Conservation (phyloP, 306 rosid genomes). For the Acmispon strigosus region DNA sequence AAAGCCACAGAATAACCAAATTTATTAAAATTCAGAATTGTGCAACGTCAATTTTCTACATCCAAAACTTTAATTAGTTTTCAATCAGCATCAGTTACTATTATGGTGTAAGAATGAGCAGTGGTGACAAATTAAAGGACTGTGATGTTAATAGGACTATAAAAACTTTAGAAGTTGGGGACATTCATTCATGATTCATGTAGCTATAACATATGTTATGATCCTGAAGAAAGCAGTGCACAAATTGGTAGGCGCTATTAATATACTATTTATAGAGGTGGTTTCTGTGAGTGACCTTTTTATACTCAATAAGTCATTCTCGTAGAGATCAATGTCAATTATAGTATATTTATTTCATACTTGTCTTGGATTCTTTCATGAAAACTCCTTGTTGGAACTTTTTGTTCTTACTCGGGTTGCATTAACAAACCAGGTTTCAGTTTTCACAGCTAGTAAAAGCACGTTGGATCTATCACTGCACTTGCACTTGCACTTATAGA, state of each 20-base stretch:
- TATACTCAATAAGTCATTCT: conserved; percentile 43
- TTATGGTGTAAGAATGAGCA: conserved; percentile 41
- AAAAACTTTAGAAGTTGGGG: conserved; percentile 1
- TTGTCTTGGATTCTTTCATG: conserved; percentile 42
- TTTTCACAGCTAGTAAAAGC: neutral
- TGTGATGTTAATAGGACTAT: conserved; percentile 64
- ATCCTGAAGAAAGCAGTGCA: neutral
- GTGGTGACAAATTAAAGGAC: conserved; percentile 33
- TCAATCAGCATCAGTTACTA: conserved; percentile 57
- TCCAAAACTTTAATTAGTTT: conserved; percentile 15
- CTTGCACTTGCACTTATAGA: neutral
- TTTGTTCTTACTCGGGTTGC: conserved; percentile 27
- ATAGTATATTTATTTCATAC: conserved; percentile 27
- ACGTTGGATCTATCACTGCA: conserved; percentile 1
- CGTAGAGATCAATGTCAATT: conserved; percentile 47
- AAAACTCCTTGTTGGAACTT: conserved; percentile 34
- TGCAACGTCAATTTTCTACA: conserved; percentile 26
- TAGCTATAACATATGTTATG: neutral
- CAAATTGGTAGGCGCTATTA: conserved; percentile 21
- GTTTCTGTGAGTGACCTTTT: conserved; percentile 26
- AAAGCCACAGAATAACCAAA: conserved; percentile 25
- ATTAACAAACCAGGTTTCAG: conserved; percentile 16
- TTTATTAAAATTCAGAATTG: conserved; percentile 18
- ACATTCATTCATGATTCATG: conserved; percentile 29
- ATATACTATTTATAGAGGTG: conserved; percentile 6